Evolutionary conservation across 768 basidiomycete species (phyloP).

Genomic region (Strobilomyces dryophilus): DNA sequence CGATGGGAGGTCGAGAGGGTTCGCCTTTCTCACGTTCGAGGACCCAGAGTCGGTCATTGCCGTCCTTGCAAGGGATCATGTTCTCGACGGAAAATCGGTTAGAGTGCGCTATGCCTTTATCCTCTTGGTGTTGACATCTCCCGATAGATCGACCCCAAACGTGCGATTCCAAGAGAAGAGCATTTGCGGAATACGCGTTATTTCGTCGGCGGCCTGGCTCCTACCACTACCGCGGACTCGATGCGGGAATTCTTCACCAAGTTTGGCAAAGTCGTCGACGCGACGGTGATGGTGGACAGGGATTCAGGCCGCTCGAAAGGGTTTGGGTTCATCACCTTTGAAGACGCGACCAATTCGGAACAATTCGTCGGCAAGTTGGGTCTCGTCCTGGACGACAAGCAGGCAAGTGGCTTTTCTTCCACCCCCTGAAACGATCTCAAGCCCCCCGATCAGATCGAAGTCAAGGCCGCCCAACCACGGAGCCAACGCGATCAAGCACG

Average conservation of each 20-base stretch:
- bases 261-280: slow-evolving; percentile 78
- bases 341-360: slow-evolving; percentile 58
- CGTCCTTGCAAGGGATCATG: slow-evolving; percentile 65
- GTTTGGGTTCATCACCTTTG: slow-evolving; percentile 84
- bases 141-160: slow-evolving; percentile 78
- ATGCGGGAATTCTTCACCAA: slow-evolving; percentile 67
- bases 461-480: slow-evolving; percentile 76
- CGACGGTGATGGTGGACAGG: slow-evolving; percentile 83
- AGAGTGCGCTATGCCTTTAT: slow-evolving; percentile 12
- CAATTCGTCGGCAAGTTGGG: slow-evolving; percentile 65
- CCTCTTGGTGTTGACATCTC: neutral
- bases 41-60: slow-evolving; percentile 57
- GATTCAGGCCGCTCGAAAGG: slow-evolving; percentile 74
- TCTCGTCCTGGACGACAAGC: slow-evolving; percentile 70
- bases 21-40: slow-evolving; percentile 82
- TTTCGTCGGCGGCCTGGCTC: slow-evolving; percentile 75
- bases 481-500: slow-evolving; percentile 56
- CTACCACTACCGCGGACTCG: slow-evolving; percentile 62
- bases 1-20: slow-evolving; percentile 70
- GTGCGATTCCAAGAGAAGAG: slow-evolving; percentile 81
- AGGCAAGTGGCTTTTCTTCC: slow-evolving; percentile 40
- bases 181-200: slow-evolving; percentile 73
- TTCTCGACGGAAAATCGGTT: slow-evolving; percentile 77
- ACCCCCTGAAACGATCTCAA: too few relatives aligned
- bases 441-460: slow-evolving; percentile 57